Conservation (phyloP, 2,329 filamentous ascomycete genomes). For the Thielaviopsis euricoi region DNA sequence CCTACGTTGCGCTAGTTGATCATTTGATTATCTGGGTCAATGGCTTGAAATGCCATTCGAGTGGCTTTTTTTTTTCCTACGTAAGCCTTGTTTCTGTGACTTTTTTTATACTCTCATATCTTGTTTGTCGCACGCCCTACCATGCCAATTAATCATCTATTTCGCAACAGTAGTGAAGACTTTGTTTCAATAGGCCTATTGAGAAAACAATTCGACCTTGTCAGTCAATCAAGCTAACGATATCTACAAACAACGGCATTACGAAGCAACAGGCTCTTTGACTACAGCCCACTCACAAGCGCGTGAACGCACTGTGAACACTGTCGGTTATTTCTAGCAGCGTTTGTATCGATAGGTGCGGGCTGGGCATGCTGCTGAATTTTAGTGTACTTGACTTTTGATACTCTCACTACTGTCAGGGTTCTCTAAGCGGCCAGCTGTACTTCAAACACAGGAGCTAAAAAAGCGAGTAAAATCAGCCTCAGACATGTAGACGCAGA, state of each 20-base stretch:
- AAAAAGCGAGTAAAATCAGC: neutral
- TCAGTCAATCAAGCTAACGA: neutral
- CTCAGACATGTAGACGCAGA: neutral
- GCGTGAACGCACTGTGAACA: neutral
- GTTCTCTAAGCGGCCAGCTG: no score
- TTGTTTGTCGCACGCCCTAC: neutral
- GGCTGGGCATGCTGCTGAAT: neutral
- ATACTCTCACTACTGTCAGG: no score
- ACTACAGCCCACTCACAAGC: neutral
- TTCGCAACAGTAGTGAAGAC: no score
- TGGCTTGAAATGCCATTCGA: no score
- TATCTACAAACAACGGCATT: neutral
- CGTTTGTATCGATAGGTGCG: neutral
- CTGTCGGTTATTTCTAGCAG: neutral
- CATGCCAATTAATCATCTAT: neutral
- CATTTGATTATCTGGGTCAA: no score
- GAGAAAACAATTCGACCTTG: neutral
- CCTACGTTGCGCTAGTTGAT: no score
- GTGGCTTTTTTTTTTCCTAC: no score
- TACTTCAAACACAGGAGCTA: no score
- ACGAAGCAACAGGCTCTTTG: neutral
- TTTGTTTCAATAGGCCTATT: no score
- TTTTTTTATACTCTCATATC: neutral
- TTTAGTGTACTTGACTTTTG: no score
- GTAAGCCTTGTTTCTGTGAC: no score